Evolutionary conservation across 192 early-diverging fungal genomes (phyloP).

Genomic region (Chytriomyces confervae): DNA sequence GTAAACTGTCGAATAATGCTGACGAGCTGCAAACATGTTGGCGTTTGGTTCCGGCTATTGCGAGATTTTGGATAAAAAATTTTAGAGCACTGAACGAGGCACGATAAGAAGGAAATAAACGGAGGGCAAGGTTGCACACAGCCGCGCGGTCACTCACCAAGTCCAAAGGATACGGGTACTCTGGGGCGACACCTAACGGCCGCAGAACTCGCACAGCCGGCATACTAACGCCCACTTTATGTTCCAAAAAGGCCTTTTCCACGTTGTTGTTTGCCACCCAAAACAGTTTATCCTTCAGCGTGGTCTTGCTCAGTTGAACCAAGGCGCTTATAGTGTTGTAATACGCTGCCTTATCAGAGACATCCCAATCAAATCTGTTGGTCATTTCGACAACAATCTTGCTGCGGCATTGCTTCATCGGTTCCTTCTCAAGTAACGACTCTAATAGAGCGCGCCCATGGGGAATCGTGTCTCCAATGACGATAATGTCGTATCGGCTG

Average conservation of each 20-base stretch:
- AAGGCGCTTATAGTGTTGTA: background rate
- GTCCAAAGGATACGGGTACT: slow-evolving; percentile 14
- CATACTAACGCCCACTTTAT: background rate
- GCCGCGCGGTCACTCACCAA: slow-evolving; percentile 6
- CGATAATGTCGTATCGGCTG: slow-evolving; percentile 24
- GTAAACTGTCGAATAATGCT: slow-evolving; percentile 7
- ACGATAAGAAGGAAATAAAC: background rate
- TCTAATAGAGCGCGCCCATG: slow-evolving; percentile 21
- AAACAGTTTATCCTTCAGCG: slow-evolving; percentile 6
- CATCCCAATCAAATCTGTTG: slow-evolving; percentile 31
- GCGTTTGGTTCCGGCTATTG: slow-evolving; percentile 5
- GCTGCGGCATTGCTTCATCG: slow-evolving; percentile 14
- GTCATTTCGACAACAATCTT: slow-evolving; percentile 35
- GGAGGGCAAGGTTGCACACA: too few relatives aligned
- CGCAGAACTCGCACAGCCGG: slow-evolving; percentile 5
- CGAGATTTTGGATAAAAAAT: background rate
- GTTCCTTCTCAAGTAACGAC: slow-evolving; percentile 1
- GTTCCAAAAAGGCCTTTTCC: slow-evolving; percentile 7
- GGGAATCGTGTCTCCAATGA: slow-evolving; percentile 36
- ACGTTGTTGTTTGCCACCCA: slow-evolving; percentile 28
- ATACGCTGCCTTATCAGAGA: background rate
- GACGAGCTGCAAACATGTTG: background rate
- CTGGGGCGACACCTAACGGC: slow-evolving; percentile 4
- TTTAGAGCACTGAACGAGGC: background rate
- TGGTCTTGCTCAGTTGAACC: background rate